Conservation (phyloP, 257 asterid genomes). For the Misopates orontium region DNA sequence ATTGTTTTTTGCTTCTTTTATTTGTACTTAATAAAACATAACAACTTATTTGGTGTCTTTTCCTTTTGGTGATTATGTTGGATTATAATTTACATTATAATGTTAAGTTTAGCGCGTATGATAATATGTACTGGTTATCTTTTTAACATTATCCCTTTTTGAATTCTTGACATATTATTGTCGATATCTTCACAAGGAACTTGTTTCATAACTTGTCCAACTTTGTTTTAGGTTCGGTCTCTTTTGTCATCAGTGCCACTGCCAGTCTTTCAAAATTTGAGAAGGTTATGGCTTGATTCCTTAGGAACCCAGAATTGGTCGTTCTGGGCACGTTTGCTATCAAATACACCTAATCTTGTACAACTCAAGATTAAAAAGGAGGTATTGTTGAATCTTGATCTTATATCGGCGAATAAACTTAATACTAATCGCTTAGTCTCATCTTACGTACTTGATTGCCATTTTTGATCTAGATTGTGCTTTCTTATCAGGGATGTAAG, state of each 20-base stretch:
- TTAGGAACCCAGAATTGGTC: not conserved
- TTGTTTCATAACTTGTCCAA: not conserved
- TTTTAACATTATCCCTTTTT: no score
- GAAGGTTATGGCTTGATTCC: not conserved
- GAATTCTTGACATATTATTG: no score
- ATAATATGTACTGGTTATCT: no score
- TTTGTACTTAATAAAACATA: no score
- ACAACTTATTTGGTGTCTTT: no score
- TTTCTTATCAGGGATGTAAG: conserved; percentile 7
- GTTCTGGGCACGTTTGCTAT: conserved; percentile 3
- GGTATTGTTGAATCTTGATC: not conserved
- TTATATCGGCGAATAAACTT: not conserved
- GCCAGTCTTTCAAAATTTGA: conserved; percentile 11
- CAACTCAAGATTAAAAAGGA: not conserved
- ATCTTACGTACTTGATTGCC: not conserved
- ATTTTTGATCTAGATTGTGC: not conserved
- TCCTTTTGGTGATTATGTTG: no score
- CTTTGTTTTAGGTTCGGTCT: not conserved
- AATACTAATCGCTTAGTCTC: not conserved
- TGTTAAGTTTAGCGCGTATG: no score
- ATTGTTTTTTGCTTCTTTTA: no score
- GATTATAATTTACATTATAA: no score
- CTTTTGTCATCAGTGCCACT: not conserved
- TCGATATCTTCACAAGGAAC: no score
- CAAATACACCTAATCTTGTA: not conserved